These are phyloP conservation scores for Silene coronaria DNA, from an alignment of 179 eudicot genomes.

Conservation along the genomic window DNA sequence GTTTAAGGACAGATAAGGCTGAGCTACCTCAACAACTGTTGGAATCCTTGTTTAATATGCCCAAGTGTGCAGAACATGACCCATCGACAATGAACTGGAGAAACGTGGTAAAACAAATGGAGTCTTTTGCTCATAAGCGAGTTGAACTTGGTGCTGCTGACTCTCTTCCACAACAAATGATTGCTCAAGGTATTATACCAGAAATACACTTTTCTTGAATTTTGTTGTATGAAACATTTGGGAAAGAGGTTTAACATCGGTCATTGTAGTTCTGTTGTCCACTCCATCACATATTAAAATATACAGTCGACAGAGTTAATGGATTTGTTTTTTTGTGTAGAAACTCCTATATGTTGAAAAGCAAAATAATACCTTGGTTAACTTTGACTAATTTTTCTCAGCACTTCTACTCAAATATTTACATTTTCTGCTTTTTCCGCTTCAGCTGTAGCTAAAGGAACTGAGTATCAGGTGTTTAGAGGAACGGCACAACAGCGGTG, in stretches of 20 bases:
- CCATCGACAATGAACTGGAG: constrained; percentile 77
- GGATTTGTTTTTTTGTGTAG: too few relatives aligned
- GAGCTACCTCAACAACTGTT: constrained; percentile 66
- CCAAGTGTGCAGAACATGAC: constrained; percentile 56
- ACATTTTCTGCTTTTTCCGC: background rate
- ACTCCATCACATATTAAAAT: too few relatives aligned
- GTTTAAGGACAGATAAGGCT: constrained; percentile 25
- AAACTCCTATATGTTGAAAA: too few relatives aligned
- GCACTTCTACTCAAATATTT: background rate
- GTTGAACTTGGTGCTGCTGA: constrained; percentile 37
- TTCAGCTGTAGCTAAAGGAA: constrained; percentile 53
- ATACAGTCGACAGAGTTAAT: too few relatives aligned
- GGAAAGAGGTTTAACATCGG: too few relatives aligned
- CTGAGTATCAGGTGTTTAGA: constrained; percentile 63
- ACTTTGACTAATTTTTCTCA: background rate
- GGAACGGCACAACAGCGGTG: constrained; percentile 58
- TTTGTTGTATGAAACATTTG: too few relatives aligned
- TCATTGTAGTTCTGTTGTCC: too few relatives aligned
- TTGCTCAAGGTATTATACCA: constrained; percentile 38
- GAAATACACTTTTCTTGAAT: constrained; percentile 1
- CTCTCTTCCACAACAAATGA: constrained; percentile 29
- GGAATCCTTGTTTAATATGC: constrained; percentile 67
- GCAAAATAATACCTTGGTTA: too few relatives aligned
- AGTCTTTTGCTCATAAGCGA: constrained; percentile 61
- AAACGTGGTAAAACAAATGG: constrained; percentile 70